phyloP scores from a whole-genome alignment of 331 rosid genomes.

The Erythrophleum ivorense region DNA sequence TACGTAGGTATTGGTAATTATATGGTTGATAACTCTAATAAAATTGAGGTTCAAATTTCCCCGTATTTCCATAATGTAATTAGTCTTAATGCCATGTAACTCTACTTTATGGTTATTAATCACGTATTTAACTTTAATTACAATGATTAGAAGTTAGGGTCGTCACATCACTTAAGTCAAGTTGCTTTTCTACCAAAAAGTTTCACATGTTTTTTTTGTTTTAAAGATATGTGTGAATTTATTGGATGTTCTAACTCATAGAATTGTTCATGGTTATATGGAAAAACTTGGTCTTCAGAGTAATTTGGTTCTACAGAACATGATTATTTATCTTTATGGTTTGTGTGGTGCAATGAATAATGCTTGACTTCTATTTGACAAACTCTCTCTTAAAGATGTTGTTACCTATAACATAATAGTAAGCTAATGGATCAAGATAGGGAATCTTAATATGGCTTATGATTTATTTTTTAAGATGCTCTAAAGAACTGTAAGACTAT shows the following conservation, averaged over 20 bases:
- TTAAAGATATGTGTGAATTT: conserved; percentile 43
- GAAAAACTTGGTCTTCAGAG: conserved; percentile 46
- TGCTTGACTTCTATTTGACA: conserved; percentile 45
- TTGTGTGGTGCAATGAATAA: conserved; percentile 22
- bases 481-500: conserved; percentile 42
- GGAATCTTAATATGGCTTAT: conserved; percentile 37
- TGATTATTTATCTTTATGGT: conserved; percentile 36
- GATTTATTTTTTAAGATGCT: conserved; percentile 42
- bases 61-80: no score
- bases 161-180: no score
- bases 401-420: conserved; percentile 47
- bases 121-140: no score
- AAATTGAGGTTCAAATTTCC: no score
- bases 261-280: conserved; percentile 41
- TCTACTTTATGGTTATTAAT: no score
- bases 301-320: conserved; percentile 40
- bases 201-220: conserved; percentile 44
- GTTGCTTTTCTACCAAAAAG: conserved; percentile 35
- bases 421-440: conserved; percentile 41
- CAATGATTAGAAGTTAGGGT: no score
- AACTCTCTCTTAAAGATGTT: conserved; percentile 43
- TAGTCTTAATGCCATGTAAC: no score
- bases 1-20: no score
- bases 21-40: no score
- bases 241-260: conserved; percentile 37